phyloP scores from a whole-genome alignment of 176 grass and related monocot species.

The Puccinellia tenuiflora region DNA sequence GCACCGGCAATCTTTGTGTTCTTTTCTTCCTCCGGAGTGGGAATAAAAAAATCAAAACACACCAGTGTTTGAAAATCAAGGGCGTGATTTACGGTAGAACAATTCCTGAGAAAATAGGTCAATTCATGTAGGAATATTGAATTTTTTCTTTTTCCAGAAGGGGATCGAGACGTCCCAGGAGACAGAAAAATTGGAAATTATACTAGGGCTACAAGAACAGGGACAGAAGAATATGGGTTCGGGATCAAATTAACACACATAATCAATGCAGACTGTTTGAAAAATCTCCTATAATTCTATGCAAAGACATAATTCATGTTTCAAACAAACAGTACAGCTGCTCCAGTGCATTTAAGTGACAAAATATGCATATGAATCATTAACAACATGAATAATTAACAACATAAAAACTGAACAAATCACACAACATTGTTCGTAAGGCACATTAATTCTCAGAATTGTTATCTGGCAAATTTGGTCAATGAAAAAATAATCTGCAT shows the following conservation, averaged over 20 bases:
- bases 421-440: neutral
- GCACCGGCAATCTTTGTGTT: no score
- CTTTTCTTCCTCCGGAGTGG: no score
- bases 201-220: neutral
- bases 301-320: no score
- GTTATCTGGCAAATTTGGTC: conserved; percentile 10
- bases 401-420: neutral
- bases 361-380: neutral
- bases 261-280: neutral
- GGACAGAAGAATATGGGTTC: neutral
- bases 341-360: no score
- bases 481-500: conserved; percentile 30
- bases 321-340: neutral
- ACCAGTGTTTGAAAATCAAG: neutral
- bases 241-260: neutral
- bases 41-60: neutral
- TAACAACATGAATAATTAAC: neutral
- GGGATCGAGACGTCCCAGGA: neutral
- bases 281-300: neutral
- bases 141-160: no score
- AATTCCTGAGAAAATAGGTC: no score
- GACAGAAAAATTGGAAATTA: neutral
- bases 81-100: neutral
- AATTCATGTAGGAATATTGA: neutral
- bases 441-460: neutral